These are phyloP conservation scores for Polygonum aviculare DNA, from an alignment of 148 eudicot genomes.

Conservation along the genomic window DNA sequence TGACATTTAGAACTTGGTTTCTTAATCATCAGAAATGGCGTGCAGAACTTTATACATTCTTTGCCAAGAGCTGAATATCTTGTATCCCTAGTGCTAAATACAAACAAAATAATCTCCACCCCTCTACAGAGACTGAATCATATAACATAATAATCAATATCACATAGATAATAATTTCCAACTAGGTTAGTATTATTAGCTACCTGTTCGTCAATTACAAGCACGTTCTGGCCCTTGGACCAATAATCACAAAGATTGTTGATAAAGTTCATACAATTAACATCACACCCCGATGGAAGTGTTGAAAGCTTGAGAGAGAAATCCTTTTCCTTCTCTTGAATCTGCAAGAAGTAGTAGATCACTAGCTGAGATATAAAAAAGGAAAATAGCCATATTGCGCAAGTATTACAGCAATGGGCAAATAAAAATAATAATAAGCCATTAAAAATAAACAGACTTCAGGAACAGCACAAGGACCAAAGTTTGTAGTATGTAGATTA, in stretches of 20 bases:
- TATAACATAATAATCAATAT: too few relatives aligned
- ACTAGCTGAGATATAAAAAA: background rate
- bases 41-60: background rate
- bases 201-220: constrained; percentile 69
- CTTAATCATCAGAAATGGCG: too few relatives aligned
- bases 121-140: too few relatives aligned
- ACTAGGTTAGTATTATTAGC: background rate
- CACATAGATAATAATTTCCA: background rate
- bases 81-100: background rate
- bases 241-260: constrained; percentile 52
- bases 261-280: constrained; percentile 22
- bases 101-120: too few relatives aligned
- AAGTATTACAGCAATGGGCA: background rate
- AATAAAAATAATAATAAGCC: background rate
- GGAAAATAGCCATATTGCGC: background rate
- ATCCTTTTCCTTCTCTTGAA: constrained; percentile 22
- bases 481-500: background rate
- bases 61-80: background rate
- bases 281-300: constrained; percentile 27
- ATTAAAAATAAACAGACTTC: background rate
- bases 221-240: constrained; percentile 46
- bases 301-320: constrained; percentile 24
- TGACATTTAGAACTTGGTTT: background rate
- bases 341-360: constrained; percentile 17
- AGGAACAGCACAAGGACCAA: background rate